Evolutionary conservation across 1,284 basidiomycete species (phyloP).

Genomic region (Porodaedalea pini): DNA sequence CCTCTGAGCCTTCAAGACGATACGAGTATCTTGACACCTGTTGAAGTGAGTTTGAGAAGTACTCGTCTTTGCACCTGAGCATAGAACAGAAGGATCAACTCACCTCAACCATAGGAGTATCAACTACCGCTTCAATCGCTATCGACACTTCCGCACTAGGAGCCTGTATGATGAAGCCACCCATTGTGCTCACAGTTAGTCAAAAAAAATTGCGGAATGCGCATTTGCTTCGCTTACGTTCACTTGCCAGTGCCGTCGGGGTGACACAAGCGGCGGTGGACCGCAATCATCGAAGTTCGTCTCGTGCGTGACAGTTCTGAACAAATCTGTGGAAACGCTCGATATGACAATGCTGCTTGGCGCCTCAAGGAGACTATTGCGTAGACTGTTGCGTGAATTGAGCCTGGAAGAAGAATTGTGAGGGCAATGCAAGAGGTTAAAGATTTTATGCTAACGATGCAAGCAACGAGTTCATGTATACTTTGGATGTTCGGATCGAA

Average conservation of each 20-base stretch:
- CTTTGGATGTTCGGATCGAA: neutral
- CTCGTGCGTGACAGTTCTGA: neutral
- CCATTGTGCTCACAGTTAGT: too few relatives aligned
- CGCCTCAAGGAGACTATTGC: neutral
- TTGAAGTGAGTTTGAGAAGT: too few relatives aligned
- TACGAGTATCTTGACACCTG: too few relatives aligned
- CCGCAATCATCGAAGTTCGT: neutral
- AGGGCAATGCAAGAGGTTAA: neutral
- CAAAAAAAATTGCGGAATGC: too few relatives aligned
- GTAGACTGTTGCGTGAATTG: slow-evolving; percentile 3
- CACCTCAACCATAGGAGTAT: too few relatives aligned
- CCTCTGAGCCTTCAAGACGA: too few relatives aligned
- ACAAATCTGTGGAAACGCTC: neutral
- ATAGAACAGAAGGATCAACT: too few relatives aligned
- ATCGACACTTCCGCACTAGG: too few relatives aligned
- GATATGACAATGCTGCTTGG: neutral
- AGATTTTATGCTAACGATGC: slow-evolving; percentile 17
- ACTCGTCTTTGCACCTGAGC: too few relatives aligned
- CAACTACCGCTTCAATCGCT: too few relatives aligned
- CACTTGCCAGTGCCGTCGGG: neutral
- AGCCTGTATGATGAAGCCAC: too few relatives aligned
- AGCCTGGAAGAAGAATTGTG: neutral
- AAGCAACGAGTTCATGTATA: slow-evolving; percentile 18
- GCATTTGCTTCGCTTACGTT: too few relatives aligned
- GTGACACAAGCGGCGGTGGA: neutral